phyloP scores from a whole-genome alignment of 345 rosid genomes.

The Heritiera fomes region DNA sequence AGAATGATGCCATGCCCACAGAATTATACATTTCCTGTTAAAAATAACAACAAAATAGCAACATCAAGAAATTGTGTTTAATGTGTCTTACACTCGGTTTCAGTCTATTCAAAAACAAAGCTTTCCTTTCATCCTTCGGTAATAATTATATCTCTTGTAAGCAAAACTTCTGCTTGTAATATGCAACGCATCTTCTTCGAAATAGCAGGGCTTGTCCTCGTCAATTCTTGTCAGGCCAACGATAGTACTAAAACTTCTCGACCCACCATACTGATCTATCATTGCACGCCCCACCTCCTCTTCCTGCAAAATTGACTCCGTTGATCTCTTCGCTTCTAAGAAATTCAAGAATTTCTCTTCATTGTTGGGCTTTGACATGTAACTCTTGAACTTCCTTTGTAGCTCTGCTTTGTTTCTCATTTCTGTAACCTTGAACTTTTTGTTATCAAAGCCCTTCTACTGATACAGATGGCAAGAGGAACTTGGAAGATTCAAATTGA shows the following conservation, averaged over 20 bases:
- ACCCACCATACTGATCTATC: not conserved
- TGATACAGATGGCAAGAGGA: not conserved
- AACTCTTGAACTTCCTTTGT: not conserved
- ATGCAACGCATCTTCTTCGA: slow-evolving; percentile 9
- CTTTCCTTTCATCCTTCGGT: not conserved
- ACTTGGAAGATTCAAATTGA: not conserved
- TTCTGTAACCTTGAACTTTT: not conserved
- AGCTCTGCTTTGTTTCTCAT: slow-evolving; percentile 13
- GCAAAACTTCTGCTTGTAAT: slow-evolving; percentile 34
- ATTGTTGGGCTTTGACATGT: slow-evolving; percentile 20
- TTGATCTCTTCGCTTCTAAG: slow-evolving; percentile 11
- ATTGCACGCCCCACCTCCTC: not conserved
- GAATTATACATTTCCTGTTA: not conserved
- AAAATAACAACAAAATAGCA: no score
- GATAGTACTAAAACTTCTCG: not conserved
- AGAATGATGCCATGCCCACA: not conserved
- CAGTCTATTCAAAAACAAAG: not conserved
- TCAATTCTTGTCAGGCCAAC: slow-evolving; percentile 14
- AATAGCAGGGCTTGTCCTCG: slow-evolving; percentile 16
- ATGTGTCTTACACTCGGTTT: not conserved
- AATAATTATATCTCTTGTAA: not conserved
- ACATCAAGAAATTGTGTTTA: not conserved
- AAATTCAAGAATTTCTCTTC: slow-evolving; percentile 8
- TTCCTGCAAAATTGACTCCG: not conserved
- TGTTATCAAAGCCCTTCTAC: not conserved